Evolutionary conservation across 495 filamentous ascomycete species (phyloP).

Genomic region (Penicillium coprophilum): DNA sequence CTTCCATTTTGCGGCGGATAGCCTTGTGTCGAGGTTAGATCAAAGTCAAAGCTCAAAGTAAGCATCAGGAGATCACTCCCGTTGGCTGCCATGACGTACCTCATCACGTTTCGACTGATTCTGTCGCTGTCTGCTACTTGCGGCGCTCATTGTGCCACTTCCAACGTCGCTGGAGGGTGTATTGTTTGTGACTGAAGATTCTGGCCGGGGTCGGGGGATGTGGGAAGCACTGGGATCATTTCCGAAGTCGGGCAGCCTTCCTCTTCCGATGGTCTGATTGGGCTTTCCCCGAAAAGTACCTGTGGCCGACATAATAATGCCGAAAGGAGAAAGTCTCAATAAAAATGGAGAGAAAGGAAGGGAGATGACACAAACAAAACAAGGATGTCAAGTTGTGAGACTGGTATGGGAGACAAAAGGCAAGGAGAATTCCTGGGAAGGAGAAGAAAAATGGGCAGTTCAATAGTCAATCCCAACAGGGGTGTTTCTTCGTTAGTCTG

Average conservation of each 20-base stretch:
- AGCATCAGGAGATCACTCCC: background rate
- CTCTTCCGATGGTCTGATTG: constrained; percentile 57
- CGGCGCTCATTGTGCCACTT: constrained; percentile 61
- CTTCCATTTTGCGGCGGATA: constrained; percentile 94
- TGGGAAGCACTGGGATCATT: constrained; percentile 64
- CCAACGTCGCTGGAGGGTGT: constrained; percentile 60
- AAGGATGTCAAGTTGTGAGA: constrained; percentile 20
- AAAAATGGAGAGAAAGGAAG: constrained; percentile 17
- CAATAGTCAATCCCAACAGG: constrained; percentile 33
- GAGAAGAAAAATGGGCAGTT: constrained; percentile 22
- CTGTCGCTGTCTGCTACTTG: constrained; percentile 79
- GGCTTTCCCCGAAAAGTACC: constrained; percentile 50
- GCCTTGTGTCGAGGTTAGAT: constrained; percentile 55
- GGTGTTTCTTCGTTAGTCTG: constrained; percentile 23
- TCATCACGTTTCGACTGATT: constrained; percentile 98
- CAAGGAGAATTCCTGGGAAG: constrained; percentile 19
- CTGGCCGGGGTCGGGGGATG: constrained; percentile 82
- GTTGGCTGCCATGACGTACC: constrained; percentile 54
- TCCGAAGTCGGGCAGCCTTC: constrained; percentile 64
- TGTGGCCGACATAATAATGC: constrained; percentile 57
- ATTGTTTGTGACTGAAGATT: constrained; percentile 52
- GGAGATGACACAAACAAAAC: constrained; percentile 19
- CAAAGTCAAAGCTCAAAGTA: background rate
- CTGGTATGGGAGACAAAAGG: constrained; percentile 20
- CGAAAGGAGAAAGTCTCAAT: constrained; percentile 22